Conservation (phyloP, 805 yeast genomes). For the Candida alai region DNA sequence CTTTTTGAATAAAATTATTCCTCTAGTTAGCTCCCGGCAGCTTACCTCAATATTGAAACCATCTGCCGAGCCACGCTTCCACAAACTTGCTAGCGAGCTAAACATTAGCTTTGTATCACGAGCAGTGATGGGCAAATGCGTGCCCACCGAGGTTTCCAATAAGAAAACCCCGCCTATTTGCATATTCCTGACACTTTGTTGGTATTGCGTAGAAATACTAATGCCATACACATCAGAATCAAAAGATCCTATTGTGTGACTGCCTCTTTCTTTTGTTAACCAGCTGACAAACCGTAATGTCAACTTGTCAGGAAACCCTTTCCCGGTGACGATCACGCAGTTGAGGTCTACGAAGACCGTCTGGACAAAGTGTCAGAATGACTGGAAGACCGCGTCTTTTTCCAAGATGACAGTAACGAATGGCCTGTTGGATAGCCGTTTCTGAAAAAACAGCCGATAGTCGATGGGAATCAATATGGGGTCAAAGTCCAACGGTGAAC, state of each 20-base stretch:
- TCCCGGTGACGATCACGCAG: slow-evolving; percentile 49
- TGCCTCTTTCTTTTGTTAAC: background rate
- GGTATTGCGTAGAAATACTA: slow-evolving; percentile 43
- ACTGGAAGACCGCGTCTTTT: slow-evolving; percentile 39
- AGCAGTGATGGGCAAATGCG: slow-evolving; percentile 16
- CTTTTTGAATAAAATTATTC: slow-evolving; percentile 46
- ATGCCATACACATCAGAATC: slow-evolving; percentile 69
- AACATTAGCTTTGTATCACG: slow-evolving; percentile 20
- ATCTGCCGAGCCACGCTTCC: background rate
- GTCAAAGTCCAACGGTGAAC: slow-evolving; percentile 6
- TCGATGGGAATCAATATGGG: slow-evolving; percentile 19
- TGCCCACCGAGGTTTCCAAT: slow-evolving; percentile 31
- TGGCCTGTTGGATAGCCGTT: background rate
- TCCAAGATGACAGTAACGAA: slow-evolving; percentile 23
- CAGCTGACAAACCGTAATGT: slow-evolving; percentile 30
- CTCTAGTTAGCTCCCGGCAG: slow-evolving; percentile 48
- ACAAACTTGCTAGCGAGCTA: slow-evolving; percentile 9
- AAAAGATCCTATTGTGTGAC: slow-evolving; percentile 40
- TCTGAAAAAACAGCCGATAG: slow-evolving; percentile 1
- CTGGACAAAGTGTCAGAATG: slow-evolving; percentile 23
- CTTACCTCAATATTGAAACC: slow-evolving; percentile 17
- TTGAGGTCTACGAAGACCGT: too few relatives aligned
- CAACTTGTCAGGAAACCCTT: slow-evolving; percentile 61
- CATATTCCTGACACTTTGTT: slow-evolving; percentile 15
- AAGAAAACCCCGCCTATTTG: slow-evolving; percentile 40